Evolutionary conservation across 2,329 filamentous ascomycete genomes (phyloP).

Genomic region (Graphilbum fragrans): DNA sequence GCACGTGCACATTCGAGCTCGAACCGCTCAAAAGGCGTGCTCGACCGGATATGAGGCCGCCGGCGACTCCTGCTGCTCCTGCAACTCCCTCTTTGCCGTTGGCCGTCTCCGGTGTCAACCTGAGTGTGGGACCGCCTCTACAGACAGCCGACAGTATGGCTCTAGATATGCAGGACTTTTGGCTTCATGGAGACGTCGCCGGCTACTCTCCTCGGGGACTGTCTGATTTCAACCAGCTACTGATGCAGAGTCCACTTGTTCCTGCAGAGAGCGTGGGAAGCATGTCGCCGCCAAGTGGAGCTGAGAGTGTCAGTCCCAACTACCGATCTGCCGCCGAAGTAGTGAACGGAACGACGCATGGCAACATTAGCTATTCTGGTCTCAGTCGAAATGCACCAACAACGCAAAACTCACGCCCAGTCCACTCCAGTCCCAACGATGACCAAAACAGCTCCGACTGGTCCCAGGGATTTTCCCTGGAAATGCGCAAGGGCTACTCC

Average conservation of each 20-base stretch:
- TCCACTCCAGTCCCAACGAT: background rate
- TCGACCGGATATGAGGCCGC: background rate
- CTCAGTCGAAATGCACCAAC: too few species aligned
- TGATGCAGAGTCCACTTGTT: constrained; percentile 1
- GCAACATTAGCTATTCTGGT: too few species aligned
- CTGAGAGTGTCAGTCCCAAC: too few species aligned
- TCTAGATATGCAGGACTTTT: constrained; percentile 1
- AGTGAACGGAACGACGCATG: too few species aligned
- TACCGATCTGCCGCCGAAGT: too few species aligned
- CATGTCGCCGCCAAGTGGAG: too few species aligned
- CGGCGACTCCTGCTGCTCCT: too few species aligned
- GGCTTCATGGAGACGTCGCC: background rate
- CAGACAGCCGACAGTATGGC: background rate
- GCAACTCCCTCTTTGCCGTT: too few species aligned
- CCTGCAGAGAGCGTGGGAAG: background rate
- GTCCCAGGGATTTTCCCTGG: constrained; percentile 10
- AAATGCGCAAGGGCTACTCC: constrained; percentile 11
- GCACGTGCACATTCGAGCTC: constrained; percentile 10
- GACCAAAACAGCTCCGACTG: constrained; percentile 3
- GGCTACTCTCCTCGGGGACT: constrained; percentile 1
- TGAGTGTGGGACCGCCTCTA: too few species aligned
- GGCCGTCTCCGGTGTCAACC: too few species aligned
- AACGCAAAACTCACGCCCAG: too few species aligned
- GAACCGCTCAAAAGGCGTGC: constrained; percentile 8
- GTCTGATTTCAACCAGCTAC: background rate